These are phyloP conservation scores for Caloboletus inedulis DNA, from an alignment of 1,284 basidiomycete species.

Conservation along the genomic window DNA sequence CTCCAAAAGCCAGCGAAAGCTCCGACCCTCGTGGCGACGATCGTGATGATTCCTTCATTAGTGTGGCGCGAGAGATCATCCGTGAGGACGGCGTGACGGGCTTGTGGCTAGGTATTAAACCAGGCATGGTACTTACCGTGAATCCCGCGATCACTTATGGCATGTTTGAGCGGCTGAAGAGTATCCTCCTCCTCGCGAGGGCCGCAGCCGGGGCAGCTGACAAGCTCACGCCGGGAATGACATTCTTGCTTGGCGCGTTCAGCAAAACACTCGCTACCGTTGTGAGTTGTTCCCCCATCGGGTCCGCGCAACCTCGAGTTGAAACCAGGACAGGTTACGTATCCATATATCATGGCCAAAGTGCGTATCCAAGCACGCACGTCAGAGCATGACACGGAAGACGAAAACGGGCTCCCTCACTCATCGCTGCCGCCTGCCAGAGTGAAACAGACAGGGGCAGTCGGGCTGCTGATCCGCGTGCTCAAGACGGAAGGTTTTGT, in stretches of 20 bases:
- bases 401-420: slow-evolving; percentile 38
- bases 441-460: slow-evolving; percentile 62
- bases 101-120: slow-evolving; percentile 92
- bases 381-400: slow-evolving; percentile 47
- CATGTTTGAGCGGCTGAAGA: slow-evolving; percentile 90
- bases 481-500: slow-evolving; percentile 71
- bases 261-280: slow-evolving; percentile 97
- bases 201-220: slow-evolving; percentile 44
- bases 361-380: slow-evolving; percentile 89
- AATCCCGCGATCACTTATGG: slow-evolving; percentile 99
- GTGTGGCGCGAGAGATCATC: slow-evolving; percentile 84
- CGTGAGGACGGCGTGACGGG: slow-evolving; percentile 90
- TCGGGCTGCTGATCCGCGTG: slow-evolving; percentile 75
- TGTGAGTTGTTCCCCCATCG: slow-evolving; percentile 48
- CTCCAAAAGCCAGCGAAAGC: neutral
- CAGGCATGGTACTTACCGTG: slow-evolving; percentile 88
- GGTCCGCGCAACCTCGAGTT: neutral
- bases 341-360: slow-evolving; percentile 96
- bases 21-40: slow-evolving; percentile 11
- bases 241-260: slow-evolving; percentile 87
- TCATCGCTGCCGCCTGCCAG: slow-evolving; percentile 29
- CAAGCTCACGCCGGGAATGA: slow-evolving; percentile 76
- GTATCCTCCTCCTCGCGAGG: slow-evolving; percentile 54
- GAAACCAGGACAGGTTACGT: slow-evolving; percentile 62
- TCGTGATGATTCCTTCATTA: slow-evolving; percentile 68